A percentile compares a stretch with the other conserved stretches of the same genome.
Evolutionary conservation across 257 asterid genomes (phyloP).

Genomic region (Leonotis leonurus): DNA sequence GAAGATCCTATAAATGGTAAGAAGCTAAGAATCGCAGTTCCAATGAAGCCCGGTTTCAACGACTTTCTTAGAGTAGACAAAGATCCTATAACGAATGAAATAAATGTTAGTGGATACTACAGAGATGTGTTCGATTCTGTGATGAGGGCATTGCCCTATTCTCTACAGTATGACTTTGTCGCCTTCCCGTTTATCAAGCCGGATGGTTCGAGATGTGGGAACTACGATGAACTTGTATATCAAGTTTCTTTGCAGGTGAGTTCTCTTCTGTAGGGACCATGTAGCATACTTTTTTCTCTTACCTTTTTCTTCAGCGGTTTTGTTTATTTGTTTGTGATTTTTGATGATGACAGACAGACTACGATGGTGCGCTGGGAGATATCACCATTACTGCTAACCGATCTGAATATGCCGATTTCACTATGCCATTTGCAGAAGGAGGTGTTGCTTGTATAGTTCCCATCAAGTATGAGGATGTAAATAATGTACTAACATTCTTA

Average conservation of each 20-base stretch:
- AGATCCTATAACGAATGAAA: conserved; percentile 19
- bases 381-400: conserved; percentile 36
- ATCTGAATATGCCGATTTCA: conserved; percentile 32
- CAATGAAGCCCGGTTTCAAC: conserved; percentile 29
- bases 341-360: conserved; percentile 17
- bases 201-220: conserved; percentile 28
- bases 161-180: conserved; percentile 26
- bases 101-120: conserved; percentile 26
- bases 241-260: conserved; percentile 40
- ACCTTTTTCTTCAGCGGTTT: neutral
- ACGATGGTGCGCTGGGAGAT: conserved; percentile 40
- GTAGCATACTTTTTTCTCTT: no score
- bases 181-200: conserved; percentile 15
- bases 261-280: neutral
- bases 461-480: conserved; percentile 15
- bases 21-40: conserved; percentile 31
- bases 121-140: conserved; percentile 31
- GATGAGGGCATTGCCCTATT: conserved; percentile 30
- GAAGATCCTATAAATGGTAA: conserved; percentile 24
- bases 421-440: conserved; percentile 37
- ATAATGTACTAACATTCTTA: conserved; percentile 14
- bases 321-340: neutral
- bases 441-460: conserved; percentile 31
- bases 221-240: conserved; percentile 39
- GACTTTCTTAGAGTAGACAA: conserved; percentile 27